Conservation (phyloP, 164 flowering plant genomes). For the Santalum album region DNA sequence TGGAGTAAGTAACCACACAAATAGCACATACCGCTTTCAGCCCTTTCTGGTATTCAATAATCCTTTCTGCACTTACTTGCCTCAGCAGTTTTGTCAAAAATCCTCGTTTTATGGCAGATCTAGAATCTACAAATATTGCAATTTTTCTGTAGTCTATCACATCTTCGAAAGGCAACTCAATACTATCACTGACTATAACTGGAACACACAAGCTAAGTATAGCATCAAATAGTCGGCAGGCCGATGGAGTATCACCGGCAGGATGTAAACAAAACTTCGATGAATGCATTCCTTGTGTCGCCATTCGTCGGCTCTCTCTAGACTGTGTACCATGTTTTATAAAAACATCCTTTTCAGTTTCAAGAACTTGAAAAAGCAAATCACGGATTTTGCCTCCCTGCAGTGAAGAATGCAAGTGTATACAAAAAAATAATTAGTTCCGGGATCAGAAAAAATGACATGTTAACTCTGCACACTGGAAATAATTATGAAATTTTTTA, state of each 20-base stretch:
- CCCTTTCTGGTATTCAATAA: conserved; percentile 64
- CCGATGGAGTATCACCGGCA: conserved; percentile 99
- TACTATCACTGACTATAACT: conserved; percentile 76
- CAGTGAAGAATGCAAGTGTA: neutral
- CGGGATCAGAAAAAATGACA: too few relatives aligned
- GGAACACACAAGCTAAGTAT: conserved; percentile 95
- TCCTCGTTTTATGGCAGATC: conserved; percentile 61
- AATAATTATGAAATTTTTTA: too few relatives aligned
- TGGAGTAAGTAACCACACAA: neutral
- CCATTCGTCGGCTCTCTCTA: conserved; percentile 88
- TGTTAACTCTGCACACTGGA: too few relatives aligned
- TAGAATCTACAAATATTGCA: conserved; percentile 71
- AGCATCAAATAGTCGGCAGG: conserved; percentile 97
- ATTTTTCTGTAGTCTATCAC: conserved; percentile 78
- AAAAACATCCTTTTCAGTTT: conserved; percentile 59
- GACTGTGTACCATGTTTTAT: conserved; percentile 96
- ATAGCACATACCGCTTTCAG: conserved; percentile 44
- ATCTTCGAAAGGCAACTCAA: conserved; percentile 97
- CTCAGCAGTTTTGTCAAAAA: conserved; percentile 52
- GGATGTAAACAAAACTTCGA: conserved; percentile 96
- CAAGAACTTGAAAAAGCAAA: conserved; percentile 76
- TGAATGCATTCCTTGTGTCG: conserved; percentile 89
- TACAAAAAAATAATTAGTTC: neutral
- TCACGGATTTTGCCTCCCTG: conserved; percentile 98
- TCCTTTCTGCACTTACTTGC: conserved; percentile 34